Evolutionary conservation across 169 alveolate species (phyloP).

Genomic region (Eimeria necatrix): DNA sequence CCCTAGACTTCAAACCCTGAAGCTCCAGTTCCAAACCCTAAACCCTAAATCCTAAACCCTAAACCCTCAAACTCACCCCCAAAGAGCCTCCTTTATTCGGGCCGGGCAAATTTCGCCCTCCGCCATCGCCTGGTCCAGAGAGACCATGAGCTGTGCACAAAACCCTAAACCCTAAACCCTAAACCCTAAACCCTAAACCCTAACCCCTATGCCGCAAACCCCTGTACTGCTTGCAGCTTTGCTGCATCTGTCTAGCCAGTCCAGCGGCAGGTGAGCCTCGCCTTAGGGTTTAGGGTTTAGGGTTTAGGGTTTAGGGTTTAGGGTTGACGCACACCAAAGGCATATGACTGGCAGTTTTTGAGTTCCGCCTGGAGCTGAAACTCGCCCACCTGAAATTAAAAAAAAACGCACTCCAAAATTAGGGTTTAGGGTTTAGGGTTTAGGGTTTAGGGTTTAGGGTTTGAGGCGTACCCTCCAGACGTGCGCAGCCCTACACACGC

Average conservation of each 20-base stretch:
- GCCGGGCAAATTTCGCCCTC: conserved; percentile 39
- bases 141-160: not conserved
- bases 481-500: no score
- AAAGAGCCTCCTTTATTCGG: conserved; percentile 33
- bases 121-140: conserved; percentile 53
- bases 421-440: no score
- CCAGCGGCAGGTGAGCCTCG: no score
- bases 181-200: no score
- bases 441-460: no score
- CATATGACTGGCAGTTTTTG: conserved; percentile 33
- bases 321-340: conserved; percentile 24
- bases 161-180: no score
- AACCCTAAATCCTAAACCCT: no score
- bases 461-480: no score
- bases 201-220: not conserved
- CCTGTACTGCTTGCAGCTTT: not conserved
- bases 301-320: conserved; percentile 1
- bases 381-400: conserved; percentile 60
- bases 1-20: no score
- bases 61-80: conserved; percentile 33
- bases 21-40: no score
- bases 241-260: not conserved
- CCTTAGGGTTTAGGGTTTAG: no score
- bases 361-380: conserved; percentile 31
- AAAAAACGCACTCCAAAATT: no score